Conservation (phyloP, 345 rosid genomes). For the Reutealis trisperma region DNA sequence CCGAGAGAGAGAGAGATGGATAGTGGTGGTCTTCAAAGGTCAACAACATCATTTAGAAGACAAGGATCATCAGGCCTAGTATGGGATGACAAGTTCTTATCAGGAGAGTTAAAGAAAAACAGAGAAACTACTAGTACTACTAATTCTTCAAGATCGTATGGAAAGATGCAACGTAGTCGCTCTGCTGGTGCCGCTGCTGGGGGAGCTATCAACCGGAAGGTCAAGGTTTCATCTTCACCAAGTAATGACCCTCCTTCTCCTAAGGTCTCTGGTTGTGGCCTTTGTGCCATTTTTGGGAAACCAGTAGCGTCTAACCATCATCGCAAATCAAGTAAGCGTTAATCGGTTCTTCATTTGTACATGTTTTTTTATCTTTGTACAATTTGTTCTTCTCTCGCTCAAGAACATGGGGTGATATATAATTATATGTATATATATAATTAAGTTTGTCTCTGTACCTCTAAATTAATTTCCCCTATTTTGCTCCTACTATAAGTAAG, state of each 20-base stretch:
- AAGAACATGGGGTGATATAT: no score
- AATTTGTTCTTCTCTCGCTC: neutral
- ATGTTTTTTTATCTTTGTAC: no score
- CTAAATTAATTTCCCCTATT: no score
- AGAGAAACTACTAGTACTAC: neutral
- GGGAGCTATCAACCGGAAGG: conserved; percentile 18
- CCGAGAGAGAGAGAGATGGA: conserved; percentile 5
- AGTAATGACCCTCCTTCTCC: conserved; percentile 65
- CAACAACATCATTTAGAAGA: conserved; percentile 73
- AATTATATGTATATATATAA: no score
- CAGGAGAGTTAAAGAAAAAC: conserved; percentile 36
- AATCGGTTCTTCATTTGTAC: neutral
- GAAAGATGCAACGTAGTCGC: conserved; percentile 32
- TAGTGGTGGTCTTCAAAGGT: conserved; percentile 57
- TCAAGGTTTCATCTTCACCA: conserved; percentile 32
- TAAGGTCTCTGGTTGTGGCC: conserved; percentile 57
- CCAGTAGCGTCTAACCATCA: conserved; percentile 9
- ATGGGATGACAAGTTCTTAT: conserved; percentile 66
- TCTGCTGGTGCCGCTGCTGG: conserved; percentile 28
- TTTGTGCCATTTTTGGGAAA: conserved; percentile 53
- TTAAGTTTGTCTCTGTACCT: no score
- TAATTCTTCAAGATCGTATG: neutral
- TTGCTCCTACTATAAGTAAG: no score
- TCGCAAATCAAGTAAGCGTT: conserved; percentile 2
- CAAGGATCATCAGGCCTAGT: conserved; percentile 85